Conservation (phyloP, 2,329 filamentous ascomycete species). For the Fusarium sp. region DNA sequence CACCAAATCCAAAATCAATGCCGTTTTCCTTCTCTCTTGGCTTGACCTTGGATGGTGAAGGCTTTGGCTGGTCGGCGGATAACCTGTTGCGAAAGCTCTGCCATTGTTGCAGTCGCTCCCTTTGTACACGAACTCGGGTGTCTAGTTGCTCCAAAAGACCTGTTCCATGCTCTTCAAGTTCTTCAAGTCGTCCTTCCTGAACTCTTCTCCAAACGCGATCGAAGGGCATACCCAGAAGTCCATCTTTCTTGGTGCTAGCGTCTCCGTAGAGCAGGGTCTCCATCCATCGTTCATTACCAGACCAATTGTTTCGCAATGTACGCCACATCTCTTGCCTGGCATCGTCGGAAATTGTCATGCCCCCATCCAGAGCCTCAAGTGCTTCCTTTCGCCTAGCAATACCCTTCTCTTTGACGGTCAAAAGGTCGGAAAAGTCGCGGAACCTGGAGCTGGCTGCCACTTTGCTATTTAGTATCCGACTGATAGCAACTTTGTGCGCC, state of each 20-base stretch:
- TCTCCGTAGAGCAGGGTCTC: conserved; percentile 78
- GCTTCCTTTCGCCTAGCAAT: conserved; percentile 68
- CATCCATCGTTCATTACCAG: conserved; percentile 81
- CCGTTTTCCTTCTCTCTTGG: conserved; percentile 53
- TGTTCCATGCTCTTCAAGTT: conserved; percentile 65
- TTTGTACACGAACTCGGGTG: conserved; percentile 74
- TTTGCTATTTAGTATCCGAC: conserved; percentile 70
- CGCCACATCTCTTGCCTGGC: conserved; percentile 67
- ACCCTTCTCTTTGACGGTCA: conserved; percentile 73
- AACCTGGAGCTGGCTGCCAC: conserved; percentile 70
- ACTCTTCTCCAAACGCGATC: conserved; percentile 78
- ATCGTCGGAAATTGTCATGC: conserved; percentile 57
- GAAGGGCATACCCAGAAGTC: conserved; percentile 75
- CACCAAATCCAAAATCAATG: conserved; percentile 67
- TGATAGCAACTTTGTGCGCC: conserved; percentile 78
- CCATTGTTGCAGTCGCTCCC: conserved; percentile 79
- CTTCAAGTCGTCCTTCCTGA: conserved; percentile 67
- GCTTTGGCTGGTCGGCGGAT: conserved; percentile 53
- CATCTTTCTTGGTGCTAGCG: conserved; percentile 66
- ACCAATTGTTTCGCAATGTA: conserved; percentile 79
- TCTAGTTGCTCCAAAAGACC: conserved; percentile 80
- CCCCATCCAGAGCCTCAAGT: conserved; percentile 51
- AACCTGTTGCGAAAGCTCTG: conserved; percentile 71
- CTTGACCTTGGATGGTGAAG: conserved; percentile 45
- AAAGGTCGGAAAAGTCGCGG: conserved; percentile 71